Percentiles rank a stretch among this genome's conserved stretches.
Evolutionary conservation across 2,329 filamentous ascomycete species (phyloP).

Genomic region (Aspergillus novofumigatus): DNA sequence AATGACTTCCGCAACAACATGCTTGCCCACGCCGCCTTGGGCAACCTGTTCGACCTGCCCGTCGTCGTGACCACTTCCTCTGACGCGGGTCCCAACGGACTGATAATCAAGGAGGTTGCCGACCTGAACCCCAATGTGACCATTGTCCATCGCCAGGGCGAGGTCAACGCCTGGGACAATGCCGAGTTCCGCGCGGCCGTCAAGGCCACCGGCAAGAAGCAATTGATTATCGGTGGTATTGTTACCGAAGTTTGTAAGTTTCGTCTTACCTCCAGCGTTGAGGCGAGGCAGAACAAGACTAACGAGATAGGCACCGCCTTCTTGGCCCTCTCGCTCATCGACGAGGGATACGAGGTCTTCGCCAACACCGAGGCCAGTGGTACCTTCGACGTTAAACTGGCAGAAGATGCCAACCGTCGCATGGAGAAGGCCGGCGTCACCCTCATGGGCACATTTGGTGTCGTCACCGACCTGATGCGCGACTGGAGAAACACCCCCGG

Average conservation of each 20-base stretch:
- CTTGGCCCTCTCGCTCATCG: constrained; percentile 65
- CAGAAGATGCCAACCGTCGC: constrained; percentile 60
- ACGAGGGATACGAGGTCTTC: constrained; percentile 69
- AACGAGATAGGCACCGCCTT: constrained; percentile 57
- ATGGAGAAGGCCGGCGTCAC: constrained; percentile 64
- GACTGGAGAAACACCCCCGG: constrained; percentile 62
- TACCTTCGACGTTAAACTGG: constrained; percentile 49
- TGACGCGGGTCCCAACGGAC: constrained; percentile 66
- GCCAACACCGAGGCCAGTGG: constrained; percentile 69
- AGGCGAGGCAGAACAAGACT: background rate
- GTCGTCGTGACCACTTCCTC: constrained; percentile 68
- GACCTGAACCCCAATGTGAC: constrained; percentile 64
- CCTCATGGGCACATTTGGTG: constrained; percentile 52
- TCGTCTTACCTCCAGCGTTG: background rate
- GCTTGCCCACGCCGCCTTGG: constrained; percentile 63
- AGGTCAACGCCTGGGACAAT: constrained; percentile 77
- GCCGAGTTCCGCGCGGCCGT: constrained; percentile 63
- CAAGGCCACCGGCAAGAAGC: constrained; percentile 60
- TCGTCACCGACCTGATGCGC: constrained; percentile 65
- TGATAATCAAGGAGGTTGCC: constrained; percentile 64
- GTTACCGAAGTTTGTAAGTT: constrained; percentile 65
- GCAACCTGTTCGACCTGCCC: constrained; percentile 63
- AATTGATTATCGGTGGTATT: constrained; percentile 69
- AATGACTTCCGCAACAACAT: constrained; percentile 64
- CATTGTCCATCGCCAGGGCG: constrained; percentile 63